phyloP scores from a whole-genome alignment of 1,139 yeast species.

The Suhomyces chickasaworum region DNA sequence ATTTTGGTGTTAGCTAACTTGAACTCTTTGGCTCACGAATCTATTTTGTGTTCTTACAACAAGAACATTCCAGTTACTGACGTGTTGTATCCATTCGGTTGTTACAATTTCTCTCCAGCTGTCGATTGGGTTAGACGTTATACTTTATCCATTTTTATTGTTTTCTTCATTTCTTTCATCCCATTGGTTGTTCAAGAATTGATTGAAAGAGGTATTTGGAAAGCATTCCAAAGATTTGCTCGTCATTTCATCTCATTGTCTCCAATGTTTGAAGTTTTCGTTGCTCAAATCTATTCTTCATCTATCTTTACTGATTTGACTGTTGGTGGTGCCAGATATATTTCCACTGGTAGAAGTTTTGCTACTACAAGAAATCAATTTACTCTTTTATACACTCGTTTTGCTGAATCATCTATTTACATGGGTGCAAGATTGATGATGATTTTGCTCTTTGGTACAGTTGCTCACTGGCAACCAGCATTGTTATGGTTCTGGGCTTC shows the following conservation, averaged over 20 bases:
- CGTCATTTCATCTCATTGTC: conserved; percentile 90
- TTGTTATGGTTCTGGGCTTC: conserved; percentile 99
- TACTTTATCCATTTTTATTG: conserved; percentile 96
- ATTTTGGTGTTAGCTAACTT: conserved; percentile 90
- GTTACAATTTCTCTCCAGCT: conserved; percentile 89
- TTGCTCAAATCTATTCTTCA: conserved; percentile 95
- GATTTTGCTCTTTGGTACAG: conserved; percentile 88
- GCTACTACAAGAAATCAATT: conserved; percentile 99
- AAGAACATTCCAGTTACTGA: conserved; percentile 85
- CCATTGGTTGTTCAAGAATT: conserved; percentile 96
- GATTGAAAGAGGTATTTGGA: conserved; percentile 97
- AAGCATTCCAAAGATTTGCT: conserved; percentile 85
- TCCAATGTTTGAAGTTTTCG: conserved; percentile 97
- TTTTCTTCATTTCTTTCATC: conserved; percentile 94
- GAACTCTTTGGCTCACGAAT: conserved; percentile 88
- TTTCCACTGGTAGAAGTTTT: conserved; percentile 98
- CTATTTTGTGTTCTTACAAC: conserved; percentile 83
- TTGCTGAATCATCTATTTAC: conserved; percentile 95
- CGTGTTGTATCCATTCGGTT: conserved; percentile 82
- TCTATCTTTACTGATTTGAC: conserved; percentile 89
- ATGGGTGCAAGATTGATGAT: conserved; percentile 92
- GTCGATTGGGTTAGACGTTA: conserved; percentile 98
- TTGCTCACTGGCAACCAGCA: conserved; percentile 97
- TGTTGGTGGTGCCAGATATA: conserved; percentile 99
- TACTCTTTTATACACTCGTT: conserved; percentile 91